Conservation (phyloP, 2,329 filamentous ascomycete species). For the Fusarium brachygibbosum region DNA sequence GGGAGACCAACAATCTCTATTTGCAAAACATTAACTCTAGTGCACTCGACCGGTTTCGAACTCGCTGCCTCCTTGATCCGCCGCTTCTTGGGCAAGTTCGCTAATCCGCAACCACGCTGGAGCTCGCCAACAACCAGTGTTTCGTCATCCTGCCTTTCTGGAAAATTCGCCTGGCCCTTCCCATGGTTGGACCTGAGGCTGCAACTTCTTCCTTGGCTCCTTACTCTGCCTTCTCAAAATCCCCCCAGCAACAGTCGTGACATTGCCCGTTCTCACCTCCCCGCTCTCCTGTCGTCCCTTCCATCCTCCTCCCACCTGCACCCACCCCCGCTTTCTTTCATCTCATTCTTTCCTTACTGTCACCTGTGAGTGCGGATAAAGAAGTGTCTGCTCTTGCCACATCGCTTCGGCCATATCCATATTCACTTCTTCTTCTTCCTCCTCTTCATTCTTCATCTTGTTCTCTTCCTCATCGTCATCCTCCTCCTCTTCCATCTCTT, state of each 20-base stretch:
- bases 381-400: too few species aligned
- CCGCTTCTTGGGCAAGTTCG: background rate
- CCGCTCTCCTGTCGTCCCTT: too few species aligned
- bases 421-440: too few species aligned
- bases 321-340: background rate
- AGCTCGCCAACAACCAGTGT: too few species aligned
- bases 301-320: background rate
- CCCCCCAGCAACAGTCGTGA: background rate
- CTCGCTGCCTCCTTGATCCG: background rate
- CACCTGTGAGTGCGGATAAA: too few species aligned
- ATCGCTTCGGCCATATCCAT: too few species aligned
- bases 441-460: too few species aligned
- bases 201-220: background rate
- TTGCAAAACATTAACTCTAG: fast-evolving
- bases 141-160: background rate
- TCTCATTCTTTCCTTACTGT: background rate
- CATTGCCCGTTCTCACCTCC: background rate
- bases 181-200: background rate
- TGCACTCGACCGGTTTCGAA: background rate
- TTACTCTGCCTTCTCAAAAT: background rate
- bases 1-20: background rate
- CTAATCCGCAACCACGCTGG: background rate
- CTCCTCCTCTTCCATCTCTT: too few species aligned
- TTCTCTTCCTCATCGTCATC: too few species aligned
- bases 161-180: background rate